Evolutionary conservation across 139 green algal species (phyloP).

Genomic region (Micractinium conductrix): DNA sequence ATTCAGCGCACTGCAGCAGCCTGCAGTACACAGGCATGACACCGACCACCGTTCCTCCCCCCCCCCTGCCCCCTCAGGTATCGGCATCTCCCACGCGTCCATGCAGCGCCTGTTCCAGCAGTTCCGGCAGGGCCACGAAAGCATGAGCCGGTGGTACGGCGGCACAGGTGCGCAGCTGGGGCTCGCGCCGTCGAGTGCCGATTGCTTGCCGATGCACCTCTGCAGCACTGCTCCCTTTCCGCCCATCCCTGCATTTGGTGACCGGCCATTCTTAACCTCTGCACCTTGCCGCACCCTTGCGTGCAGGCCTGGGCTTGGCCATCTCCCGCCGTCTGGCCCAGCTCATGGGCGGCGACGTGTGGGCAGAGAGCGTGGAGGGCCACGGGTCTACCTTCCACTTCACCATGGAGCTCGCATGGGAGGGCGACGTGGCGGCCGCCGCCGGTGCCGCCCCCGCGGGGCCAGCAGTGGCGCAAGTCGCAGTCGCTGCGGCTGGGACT

Average conservation of each 20-base stretch:
- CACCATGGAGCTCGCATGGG: constrained; percentile 50
- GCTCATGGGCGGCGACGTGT: constrained; percentile 69
- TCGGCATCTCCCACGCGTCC: constrained; percentile 57
- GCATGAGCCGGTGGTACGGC: constrained; percentile 57
- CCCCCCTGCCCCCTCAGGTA: too few species aligned
- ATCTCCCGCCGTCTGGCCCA: constrained; percentile 63
- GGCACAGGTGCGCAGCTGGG: constrained; percentile 65
- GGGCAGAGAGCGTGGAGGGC: constrained; percentile 56
- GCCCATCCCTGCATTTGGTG: not conserved
- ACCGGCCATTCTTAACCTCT: too few species aligned
- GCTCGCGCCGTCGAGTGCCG: not conserved
- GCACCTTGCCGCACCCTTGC: not conserved
- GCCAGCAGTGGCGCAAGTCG: not conserved
- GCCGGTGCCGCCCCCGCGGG: not conserved
- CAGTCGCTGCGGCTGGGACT: not conserved
- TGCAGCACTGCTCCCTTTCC: not conserved
- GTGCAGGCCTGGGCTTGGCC: constrained; percentile 69
- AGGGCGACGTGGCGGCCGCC: not conserved
- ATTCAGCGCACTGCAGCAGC: too few species aligned
- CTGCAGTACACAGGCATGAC: too few species aligned
- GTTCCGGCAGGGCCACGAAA: constrained; percentile 45
- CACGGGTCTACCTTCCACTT: constrained; percentile 72
- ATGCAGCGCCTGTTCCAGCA: constrained; percentile 51
- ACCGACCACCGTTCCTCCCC: too few species aligned
- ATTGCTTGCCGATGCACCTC: not conserved